These are phyloP conservation scores for Cryptococcus sp. DNA, from an alignment of 1,284 basidiomycete genomes.

Conservation along the genomic window DNA sequence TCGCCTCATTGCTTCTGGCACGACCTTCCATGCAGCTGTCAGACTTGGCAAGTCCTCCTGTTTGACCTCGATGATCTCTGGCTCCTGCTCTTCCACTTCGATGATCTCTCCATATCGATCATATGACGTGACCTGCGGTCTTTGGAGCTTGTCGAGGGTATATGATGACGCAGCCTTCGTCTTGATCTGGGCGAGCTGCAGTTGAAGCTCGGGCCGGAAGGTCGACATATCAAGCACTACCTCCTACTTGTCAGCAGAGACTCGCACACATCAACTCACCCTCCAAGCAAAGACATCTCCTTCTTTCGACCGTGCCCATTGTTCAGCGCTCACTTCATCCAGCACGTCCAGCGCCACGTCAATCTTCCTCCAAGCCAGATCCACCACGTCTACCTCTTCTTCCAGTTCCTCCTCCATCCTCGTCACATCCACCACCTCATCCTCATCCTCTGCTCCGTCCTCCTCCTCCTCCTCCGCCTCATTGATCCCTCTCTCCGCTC, in stretches of 20 bases:
- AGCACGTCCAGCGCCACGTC: slow-evolving; percentile 11
- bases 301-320: background rate
- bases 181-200: slow-evolving; percentile 23
- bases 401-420: background rate
- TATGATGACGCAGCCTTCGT: background rate
- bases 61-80: background rate
- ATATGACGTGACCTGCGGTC: background rate
- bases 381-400: background rate
- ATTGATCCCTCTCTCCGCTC: too few species aligned
- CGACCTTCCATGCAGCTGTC: slow-evolving; percentile 2
- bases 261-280: slow-evolving; percentile 15
- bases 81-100: slow-evolving; percentile 5
- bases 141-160: background rate
- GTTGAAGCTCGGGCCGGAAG: slow-evolving; percentile 32
- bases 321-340: background rate
- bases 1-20: background rate
- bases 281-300: slow-evolving; percentile 28
- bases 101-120: slow-evolving; percentile 1
- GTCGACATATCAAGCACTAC: slow-evolving; percentile 31
- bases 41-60: background rate
- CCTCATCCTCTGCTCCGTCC: background rate
- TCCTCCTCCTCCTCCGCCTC: background rate
- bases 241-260: slow-evolving; percentile 17
- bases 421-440: background rate
- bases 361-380: slow-evolving; percentile 5